Evolutionary conservation across 2,329 filamentous ascomycete genomes (phyloP).

Genomic region (Dactylellina leptospora): DNA sequence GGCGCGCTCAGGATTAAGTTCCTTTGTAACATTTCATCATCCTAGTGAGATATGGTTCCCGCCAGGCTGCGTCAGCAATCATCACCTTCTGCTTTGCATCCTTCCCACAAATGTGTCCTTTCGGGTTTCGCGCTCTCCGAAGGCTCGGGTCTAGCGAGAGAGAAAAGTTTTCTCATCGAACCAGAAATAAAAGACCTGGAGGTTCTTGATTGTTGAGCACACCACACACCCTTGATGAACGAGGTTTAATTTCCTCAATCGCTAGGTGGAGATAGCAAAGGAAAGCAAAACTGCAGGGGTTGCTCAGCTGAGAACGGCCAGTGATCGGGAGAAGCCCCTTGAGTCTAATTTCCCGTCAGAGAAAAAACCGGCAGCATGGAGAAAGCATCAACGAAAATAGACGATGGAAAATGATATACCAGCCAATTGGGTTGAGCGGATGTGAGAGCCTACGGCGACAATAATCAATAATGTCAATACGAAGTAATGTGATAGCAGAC

Average conservation of each 20-base stretch:
- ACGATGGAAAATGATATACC: slow-evolving; percentile 21
- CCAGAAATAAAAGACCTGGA: not conserved
- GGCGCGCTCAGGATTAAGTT: slow-evolving; percentile 11
- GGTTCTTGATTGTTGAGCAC: slow-evolving; percentile 23
- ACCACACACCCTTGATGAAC: slow-evolving; percentile 45
- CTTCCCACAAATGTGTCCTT: slow-evolving; percentile 43
- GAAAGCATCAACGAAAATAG: slow-evolving; percentile 49
- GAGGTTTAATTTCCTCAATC: slow-evolving; percentile 54
- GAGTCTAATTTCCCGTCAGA: slow-evolving; percentile 46
- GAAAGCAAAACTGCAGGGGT: slow-evolving; percentile 31
- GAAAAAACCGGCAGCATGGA: slow-evolving; percentile 30
- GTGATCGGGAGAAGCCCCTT: slow-evolving; percentile 48
- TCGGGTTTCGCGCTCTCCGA: slow-evolving; percentile 47
- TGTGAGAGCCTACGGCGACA: slow-evolving; percentile 15
- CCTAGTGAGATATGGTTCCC: slow-evolving; percentile 2
- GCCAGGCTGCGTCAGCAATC: slow-evolving; percentile 24
- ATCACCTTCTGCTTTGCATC: slow-evolving; percentile 43
- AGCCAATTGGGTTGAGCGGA: slow-evolving; percentile 50
- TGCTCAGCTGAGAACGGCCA: slow-evolving; percentile 44
- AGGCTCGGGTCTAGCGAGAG: no score
- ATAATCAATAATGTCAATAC: slow-evolving; percentile 3
- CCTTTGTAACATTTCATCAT: slow-evolving; percentile 29
- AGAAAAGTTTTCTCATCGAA: no score
- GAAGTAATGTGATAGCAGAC: slow-evolving; percentile 13
- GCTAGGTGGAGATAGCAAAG: slow-evolving; percentile 46